A percentile compares a stretch with the other conserved stretches of the same genome.
These are phyloP conservation scores for Fremontodendron californicum DNA, from an alignment of 345 rosid species.

Conservation along the genomic window DNA sequence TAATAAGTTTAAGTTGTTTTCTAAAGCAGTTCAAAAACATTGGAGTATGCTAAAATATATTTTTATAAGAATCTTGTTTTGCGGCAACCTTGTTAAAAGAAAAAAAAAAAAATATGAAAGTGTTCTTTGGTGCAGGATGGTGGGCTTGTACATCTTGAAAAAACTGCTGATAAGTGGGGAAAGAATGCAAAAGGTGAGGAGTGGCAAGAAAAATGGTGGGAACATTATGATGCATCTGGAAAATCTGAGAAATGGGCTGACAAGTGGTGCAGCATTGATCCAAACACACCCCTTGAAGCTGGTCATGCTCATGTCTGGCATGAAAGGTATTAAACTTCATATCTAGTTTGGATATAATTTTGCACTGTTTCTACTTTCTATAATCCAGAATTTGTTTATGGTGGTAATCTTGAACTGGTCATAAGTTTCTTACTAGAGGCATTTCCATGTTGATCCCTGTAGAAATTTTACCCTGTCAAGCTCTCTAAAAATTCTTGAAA, in stretches of 20 bases:
- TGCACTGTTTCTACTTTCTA: background rate
- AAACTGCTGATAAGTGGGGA: conserved; percentile 97
- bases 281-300: conserved; percentile 61
- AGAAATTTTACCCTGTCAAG: background rate
- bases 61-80: background rate
- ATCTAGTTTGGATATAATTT: conserved; percentile 8
- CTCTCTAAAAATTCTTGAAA: background rate
- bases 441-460: background rate
- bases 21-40: background rate
- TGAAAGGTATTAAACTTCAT: conserved; percentile 56
- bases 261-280: conserved; percentile 95
- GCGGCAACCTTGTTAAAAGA: background rate
- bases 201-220: conserved; percentile 97
- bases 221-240: conserved; percentile 81
- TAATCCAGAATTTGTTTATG: background rate
- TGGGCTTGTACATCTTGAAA: conserved; percentile 78
- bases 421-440: background rate
- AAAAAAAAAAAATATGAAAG: background rate
- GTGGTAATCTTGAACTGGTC: background rate
- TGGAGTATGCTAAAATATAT: background rate
- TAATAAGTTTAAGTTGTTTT: background rate
- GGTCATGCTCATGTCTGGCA: conserved; percentile 99
- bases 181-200: conserved; percentile 80
- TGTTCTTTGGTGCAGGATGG: conserved; percentile 39
- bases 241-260: conserved; percentile 93